Evolutionary conservation across 2,329 filamentous ascomycete genomes (phyloP), one percentile per base, ranked within the genome.

Genomic region (Epichloe gansuensis): DNA sequence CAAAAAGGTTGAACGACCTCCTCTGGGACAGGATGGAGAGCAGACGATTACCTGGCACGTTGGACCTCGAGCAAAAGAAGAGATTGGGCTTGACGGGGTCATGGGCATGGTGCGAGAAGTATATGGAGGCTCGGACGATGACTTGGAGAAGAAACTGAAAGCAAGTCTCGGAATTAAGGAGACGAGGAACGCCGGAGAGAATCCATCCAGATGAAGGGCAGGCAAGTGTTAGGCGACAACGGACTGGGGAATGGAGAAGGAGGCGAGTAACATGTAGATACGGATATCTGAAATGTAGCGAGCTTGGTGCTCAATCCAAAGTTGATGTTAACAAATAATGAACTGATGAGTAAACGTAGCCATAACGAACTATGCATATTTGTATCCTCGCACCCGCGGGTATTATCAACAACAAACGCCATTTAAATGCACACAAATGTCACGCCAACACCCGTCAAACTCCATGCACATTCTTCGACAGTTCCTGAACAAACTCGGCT

Each of bases 61-160:
- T 13, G 93, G 93, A 0, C 85, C 89, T 5, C 78, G 93, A 23
- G 91, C 87, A 5, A 93, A 86, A 67, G 75, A 90, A 7, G 93
- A 97, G 67, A 79, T 97, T 38, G 87, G 86, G 0, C 74, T 82
- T n/a, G 76, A 81, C 48, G 87, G 86, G 0, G 85, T 93, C 12
- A 80, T 82, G 17, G 82, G 81, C 0, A 68, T 96, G 56, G 80
- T 89, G 4, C 69, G 80, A 63, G 67, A 75, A 51, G 73, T 84
- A 0, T 85, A 81, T 63, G 78, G 74, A 1, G 71, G 72, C 7
- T 70, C 71, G 44, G 69, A 70, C 2, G 71, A 75, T 3, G 77
- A 82, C 57, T 62, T 84, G 49, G 76, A 83, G 56, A 75, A 70
- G 62, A 80, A 79, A 61, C 65, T 89, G 47, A 69, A 74, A 27